Percentiles rank a stretch among this genome's conserved stretches.
These are phyloP conservation scores for Infundibulicybe gibba DNA, from an alignment of 768 basidiomycete genomes.

Conservation along the genomic window DNA sequence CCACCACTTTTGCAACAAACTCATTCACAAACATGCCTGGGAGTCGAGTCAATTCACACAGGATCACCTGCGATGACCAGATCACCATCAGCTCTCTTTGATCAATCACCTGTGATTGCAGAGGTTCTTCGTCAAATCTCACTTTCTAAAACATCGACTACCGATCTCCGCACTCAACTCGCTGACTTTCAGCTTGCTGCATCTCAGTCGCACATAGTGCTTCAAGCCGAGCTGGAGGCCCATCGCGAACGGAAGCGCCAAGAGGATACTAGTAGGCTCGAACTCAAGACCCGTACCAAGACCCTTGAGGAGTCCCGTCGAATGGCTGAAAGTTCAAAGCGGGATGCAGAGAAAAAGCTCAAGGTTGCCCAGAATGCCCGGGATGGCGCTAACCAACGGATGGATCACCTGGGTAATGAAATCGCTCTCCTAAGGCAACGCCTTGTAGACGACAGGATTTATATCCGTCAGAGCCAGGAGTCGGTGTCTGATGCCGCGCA, in stretches of 20 bases:
- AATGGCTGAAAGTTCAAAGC: constrained; percentile 70
- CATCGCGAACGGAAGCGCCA: constrained; percentile 73
- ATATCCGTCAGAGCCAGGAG: constrained; percentile 40
- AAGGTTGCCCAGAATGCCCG: constrained; percentile 63
- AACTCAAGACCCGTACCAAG: constrained; percentile 83
- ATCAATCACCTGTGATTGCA: constrained; percentile 66
- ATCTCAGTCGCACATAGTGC: constrained; percentile 52
- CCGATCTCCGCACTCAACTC: constrained; percentile 70
- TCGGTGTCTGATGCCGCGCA: constrained; percentile 49
- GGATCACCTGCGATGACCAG: constrained; percentile 27
- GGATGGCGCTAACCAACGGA: constrained; percentile 55
- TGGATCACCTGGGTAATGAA: constrained; percentile 59
- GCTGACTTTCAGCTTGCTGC: constrained; percentile 55
- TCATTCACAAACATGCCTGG: constrained; percentile 22
- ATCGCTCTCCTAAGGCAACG: constrained; percentile 53
- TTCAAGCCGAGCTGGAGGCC: constrained; percentile 73
- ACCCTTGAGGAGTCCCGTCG: constrained; percentile 84
- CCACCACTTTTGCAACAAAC: constrained; percentile 17
- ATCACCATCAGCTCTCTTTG: constrained; percentile 44
- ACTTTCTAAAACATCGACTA: constrained; percentile 52
- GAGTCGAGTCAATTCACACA: constrained; percentile 23
- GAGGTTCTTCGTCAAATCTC: constrained; percentile 78
- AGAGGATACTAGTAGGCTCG: constrained; percentile 76
- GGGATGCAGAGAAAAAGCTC: constrained; percentile 87
- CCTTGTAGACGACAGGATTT: constrained; percentile 50